A percentile compares a stretch with the other conserved stretches of the same genome.
These are phyloP conservation scores for Alternaria ventricosa DNA, from an alignment of 2,329 filamentous ascomycete genomes.

Conservation along the genomic window DNA sequence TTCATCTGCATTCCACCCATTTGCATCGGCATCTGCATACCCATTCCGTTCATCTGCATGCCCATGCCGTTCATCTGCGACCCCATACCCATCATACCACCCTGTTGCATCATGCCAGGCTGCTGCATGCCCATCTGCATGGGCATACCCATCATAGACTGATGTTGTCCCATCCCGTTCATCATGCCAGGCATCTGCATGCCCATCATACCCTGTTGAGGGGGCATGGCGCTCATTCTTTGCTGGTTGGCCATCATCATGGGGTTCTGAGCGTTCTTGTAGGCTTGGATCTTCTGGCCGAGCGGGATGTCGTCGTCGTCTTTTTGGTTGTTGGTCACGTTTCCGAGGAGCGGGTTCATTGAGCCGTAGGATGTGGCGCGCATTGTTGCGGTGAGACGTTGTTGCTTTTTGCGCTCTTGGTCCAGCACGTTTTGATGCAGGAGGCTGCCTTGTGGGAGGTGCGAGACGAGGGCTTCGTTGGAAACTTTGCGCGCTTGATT, in stretches of 20 bases:
- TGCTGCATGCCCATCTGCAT: constrained; percentile 9
- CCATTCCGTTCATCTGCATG: constrained; percentile 15
- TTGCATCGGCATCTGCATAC: constrained; percentile 8
- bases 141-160: constrained; percentile 10
- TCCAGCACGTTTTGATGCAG: constrained; percentile 48
- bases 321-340: constrained; percentile 32
- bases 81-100: constrained; percentile 6
- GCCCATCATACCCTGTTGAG: constrained; percentile 23
- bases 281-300: constrained; percentile 46
- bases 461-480: constrained; percentile 42
- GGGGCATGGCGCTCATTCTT: constrained; percentile 14
- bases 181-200: constrained; percentile 29
- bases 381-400: constrained; percentile 43
- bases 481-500: constrained; percentile 46
- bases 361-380: constrained; percentile 39
- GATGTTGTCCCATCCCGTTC: constrained; percentile 14
- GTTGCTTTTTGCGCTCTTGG: constrained; percentile 45
- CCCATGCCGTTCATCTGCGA: constrained; percentile 1
- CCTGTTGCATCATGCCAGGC: constrained; percentile 6
- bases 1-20: background rate
- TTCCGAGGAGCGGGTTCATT: constrained; percentile 38
- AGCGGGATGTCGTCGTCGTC: constrained; percentile 37
- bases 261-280: constrained; percentile 42
- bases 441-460: constrained; percentile 50
- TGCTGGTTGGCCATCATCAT: constrained; percentile 20